Evolutionary conservation across 345 rosid genomes (phyloP), one percentile per base, ranked within the genome.

Genomic region (Noccaea caerulescens): DNA sequence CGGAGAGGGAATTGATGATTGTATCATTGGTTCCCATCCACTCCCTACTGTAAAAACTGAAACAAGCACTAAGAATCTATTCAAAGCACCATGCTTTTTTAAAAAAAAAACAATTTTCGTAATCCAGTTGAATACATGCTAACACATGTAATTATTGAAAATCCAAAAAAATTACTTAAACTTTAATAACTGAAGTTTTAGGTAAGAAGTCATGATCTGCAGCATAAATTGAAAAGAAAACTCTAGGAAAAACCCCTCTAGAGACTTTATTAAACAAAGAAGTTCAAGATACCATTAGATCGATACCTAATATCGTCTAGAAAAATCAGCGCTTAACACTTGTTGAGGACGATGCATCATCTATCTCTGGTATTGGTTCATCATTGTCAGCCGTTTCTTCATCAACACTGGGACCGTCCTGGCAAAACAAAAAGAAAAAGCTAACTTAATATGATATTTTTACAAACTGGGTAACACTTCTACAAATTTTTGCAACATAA

Each of bases 371-470:
- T 33, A 4, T 8, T 20, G 36, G 45, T 12, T 71, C 34, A 3
- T 71, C 61, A 12, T 37, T 23, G 13, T 8, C 37, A 3, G 70
- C 59, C 10, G 3, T n/a, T 0, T 39, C n/a, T n/a, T 65, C 70
- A 51, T 38, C n/a, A 65, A 65, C 51, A 25, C 27, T n/a, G 13
- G 6, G 42, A 38, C 70, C 59, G 1, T 46, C 34, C 59, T 65
- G 36, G 5, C 36, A 27, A 27, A 27, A 5, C 62, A 27, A 37
- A 12, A n/a, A 36, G 12, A 11, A 27, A 8, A 0, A 23, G 3
- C 7, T 7, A 25, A 8, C 25, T n/a, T 14, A 23, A 1, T 7
- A 1, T 61, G 14, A 23, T 12, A 7, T 25, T 25, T 61, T 25
- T 60, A 30, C 34, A 20, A 49, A 7, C 34, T 36, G 8, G 11